Conservation (phyloP, 164 flowering plant genomes). For the Berberis vulgaris region DNA sequence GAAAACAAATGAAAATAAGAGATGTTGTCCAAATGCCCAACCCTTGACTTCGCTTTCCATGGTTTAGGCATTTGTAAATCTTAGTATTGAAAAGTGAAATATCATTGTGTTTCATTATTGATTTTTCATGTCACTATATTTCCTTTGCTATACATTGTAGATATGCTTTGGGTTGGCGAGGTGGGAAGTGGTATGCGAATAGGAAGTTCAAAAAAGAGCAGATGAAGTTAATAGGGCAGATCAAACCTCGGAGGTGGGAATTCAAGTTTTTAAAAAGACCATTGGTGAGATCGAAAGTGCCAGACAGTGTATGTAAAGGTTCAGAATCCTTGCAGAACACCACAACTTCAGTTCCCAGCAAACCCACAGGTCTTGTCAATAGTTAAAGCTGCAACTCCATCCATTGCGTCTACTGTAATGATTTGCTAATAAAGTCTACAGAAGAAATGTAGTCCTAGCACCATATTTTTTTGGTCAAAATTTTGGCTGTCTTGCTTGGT, state of each 20-base stretch:
- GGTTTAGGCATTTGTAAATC: too few species aligned
- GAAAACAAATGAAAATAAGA: too few species aligned
- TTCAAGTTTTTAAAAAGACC: constrained; percentile 30
- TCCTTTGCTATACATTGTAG: constrained; percentile 16
- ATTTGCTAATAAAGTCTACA: not conserved
- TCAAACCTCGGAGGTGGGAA: constrained; percentile 41
- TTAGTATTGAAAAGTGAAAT: too few species aligned
- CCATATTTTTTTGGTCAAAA: too few species aligned
- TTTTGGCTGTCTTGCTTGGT: too few species aligned
- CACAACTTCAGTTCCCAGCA: constrained; percentile 5
- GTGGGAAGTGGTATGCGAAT: constrained; percentile 83
- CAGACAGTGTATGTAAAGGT: constrained; percentile 21
- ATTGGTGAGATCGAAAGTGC: constrained; percentile 20
- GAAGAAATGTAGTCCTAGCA: too few species aligned
- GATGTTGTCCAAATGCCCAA: too few species aligned
- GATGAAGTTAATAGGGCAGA: constrained; percentile 42
- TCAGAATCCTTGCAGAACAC: constrained; percentile 14
- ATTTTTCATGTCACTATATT: not conserved
- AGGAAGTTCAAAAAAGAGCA: constrained; percentile 64
- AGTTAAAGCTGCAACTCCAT: not conserved
- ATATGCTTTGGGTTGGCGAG: constrained; percentile 84
- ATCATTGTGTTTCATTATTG: too few species aligned
- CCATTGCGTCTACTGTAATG: not conserved
- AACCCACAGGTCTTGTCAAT: constrained; percentile 10
- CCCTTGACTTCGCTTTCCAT: too few species aligned